Base-by-base conservation (phyloP, 768 basidiomycete species). In the Leccinum aurantiacum region DNA sequence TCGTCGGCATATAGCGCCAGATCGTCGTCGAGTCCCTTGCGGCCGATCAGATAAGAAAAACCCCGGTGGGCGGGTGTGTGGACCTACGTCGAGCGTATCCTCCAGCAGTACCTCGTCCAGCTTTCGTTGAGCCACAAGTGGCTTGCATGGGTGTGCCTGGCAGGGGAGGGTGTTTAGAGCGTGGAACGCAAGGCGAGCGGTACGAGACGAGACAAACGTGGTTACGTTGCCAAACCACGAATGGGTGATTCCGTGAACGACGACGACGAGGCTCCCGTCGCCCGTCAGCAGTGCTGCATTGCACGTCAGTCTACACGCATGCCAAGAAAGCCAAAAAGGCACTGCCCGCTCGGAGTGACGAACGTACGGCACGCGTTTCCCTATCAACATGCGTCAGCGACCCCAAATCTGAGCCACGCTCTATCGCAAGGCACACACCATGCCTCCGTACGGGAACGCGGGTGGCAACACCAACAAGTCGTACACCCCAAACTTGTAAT, bases 141-240 rank as follows among this genome's bases (percentile, higher is more conserved):
- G n/a, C n/a, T n/a, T n/a, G n/a, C n/a, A n/a, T n/a, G n/a, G n/a
- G n/a, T n/a, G n/a, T n/a, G n/a, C n/a, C n/a, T n/a, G n/a, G n/a
- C n/a, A n/a, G n/a, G n/a, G n/a, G n/a, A n/a, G n/a, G n/a, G n/a
- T n/a, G n/a, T n/a, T n/a, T n/a, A n/a, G n/a, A n/a, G n/a, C n/a
- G 11, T 31, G 46, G 51, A 33, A 33, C 7, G 2, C 27, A 27
- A 50, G 19, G 44, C 35, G 33, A 61, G 8, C 19, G 11, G 38
- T 35, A 13, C 54, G 49, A 27, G 29, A 24, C 33, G 25, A 19
- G 8, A 69, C 78, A 62, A 64, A 82, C 89, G 90, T 91, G 60
- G 92, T 83, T n/a, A 90, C 89, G 69, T 95, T 94, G 11, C 92
- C 93, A 63, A 93, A 95, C 86, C 88, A 96, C 4, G 89, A 90